A percentile compares a stretch with the other conserved stretches of the same genome.
Conservation (phyloP, 2,329 filamentous ascomycete genomes). For the Fusarium penzigii region DNA sequence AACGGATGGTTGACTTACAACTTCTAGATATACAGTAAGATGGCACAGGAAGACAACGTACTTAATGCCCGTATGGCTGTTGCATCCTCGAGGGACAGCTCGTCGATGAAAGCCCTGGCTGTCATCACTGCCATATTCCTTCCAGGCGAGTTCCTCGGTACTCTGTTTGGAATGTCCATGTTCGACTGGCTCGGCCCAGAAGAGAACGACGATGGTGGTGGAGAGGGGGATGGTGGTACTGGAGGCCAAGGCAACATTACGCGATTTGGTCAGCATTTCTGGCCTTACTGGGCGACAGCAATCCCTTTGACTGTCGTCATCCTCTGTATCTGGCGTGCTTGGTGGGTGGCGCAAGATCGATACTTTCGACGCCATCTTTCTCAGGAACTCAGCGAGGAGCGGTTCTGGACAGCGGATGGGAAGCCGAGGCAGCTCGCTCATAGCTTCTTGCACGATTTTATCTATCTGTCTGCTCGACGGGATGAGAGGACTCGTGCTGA, state of each 20-base stretch:
- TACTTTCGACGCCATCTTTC: conserved; percentile 48
- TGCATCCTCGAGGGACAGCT: conserved; percentile 43
- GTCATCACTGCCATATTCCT: conserved; percentile 51
- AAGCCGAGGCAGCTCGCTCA: conserved; percentile 44
- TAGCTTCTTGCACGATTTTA: conserved; percentile 46
- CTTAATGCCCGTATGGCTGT: conserved; percentile 45
- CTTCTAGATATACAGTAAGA: conserved; percentile 47
- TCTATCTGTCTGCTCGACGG: conserved; percentile 39
- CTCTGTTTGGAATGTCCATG: conserved; percentile 49
- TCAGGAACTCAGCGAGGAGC: conserved; percentile 48
- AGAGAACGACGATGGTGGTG: conserved; percentile 28
- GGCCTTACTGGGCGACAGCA: conserved; percentile 48
- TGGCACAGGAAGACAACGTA: conserved; percentile 51
- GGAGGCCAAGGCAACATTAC: conserved; percentile 14
- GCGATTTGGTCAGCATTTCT: conserved; percentile 43
- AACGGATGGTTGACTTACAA: conserved; percentile 6
- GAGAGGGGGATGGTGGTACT: not conserved
- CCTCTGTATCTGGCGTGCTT: conserved; percentile 44
- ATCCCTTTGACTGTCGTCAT: conserved; percentile 46
- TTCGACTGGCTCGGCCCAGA: conserved; percentile 45
- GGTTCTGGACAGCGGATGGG: conserved; percentile 48
- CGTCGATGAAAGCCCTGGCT: conserved; percentile 49
- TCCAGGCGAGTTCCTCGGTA: conserved; percentile 47
- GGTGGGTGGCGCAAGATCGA: conserved; percentile 50
- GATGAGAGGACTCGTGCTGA: conserved; percentile 28